A percentile compares a stretch with the other conserved stretches of the same genome.
These are phyloP conservation scores for Candida golubevii DNA, from an alignment of 805 yeast species.

Conservation along the genomic window DNA sequence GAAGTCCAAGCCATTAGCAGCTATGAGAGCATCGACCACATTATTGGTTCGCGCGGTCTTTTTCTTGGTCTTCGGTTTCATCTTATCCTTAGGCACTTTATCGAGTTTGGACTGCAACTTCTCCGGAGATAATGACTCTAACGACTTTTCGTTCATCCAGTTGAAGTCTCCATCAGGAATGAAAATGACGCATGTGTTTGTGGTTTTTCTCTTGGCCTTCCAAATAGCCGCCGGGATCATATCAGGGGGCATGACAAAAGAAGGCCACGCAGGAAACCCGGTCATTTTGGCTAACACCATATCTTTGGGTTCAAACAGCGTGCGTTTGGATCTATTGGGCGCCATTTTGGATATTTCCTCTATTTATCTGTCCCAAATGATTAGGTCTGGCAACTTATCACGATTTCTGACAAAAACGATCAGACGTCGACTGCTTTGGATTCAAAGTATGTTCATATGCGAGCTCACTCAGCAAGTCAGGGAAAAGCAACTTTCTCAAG, in stretches of 20 bases:
- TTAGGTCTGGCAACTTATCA: too few relatives aligned
- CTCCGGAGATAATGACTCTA: constrained; percentile 29
- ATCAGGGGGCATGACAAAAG: constrained; percentile 40
- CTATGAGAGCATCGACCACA: constrained; percentile 35
- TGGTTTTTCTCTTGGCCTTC: constrained; percentile 33
- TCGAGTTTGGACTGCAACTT: constrained; percentile 26
- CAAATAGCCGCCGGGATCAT: constrained; percentile 34
- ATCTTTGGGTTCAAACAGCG: constrained; percentile 28
- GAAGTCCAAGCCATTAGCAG: constrained; percentile 34
- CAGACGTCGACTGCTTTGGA: too few relatives aligned
- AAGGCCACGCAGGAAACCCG: constrained; percentile 48
- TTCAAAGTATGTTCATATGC: too few relatives aligned
- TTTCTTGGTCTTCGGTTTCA: constrained; percentile 18
- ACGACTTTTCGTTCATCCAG: constrained; percentile 40
- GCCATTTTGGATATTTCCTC: constrained; percentile 25
- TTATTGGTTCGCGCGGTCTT: constrained; percentile 26
- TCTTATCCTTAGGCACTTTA: constrained; percentile 26
- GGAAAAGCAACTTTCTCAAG: too few relatives aligned
- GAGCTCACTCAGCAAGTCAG: too few relatives aligned
- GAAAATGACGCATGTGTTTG: constrained; percentile 40
- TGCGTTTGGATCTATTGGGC: constrained; percentile 24
- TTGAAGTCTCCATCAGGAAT: constrained; percentile 44
- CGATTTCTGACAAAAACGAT: too few relatives aligned
- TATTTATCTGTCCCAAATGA: too few relatives aligned
- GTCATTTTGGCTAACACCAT: constrained; percentile 44